A percentile compares a stretch with the other conserved stretches of the same genome.
phyloP scores from a whole-genome alignment of 2,329 filamentous ascomycete genomes.

The Mollisia scopiformis region DNA sequence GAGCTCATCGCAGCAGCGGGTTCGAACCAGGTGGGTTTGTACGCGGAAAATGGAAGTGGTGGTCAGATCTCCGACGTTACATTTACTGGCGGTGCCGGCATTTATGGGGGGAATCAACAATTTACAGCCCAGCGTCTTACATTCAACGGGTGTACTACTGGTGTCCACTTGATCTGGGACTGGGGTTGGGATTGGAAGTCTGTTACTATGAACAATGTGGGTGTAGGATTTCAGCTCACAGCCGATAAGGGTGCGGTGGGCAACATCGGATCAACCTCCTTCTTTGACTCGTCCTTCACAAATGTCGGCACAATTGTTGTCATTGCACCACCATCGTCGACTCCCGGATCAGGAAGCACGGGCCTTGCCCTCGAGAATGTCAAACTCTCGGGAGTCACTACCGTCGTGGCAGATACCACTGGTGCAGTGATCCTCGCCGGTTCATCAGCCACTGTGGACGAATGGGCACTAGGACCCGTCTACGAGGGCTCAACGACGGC shows the following conservation, averaged over 20 bases:
- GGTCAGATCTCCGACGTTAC: conserved; percentile 57
- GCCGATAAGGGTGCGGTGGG: not conserved
- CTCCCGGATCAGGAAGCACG: conserved; percentile 9
- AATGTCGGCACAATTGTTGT: conserved; percentile 6
- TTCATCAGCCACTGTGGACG: not conserved
- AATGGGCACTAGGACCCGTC: conserved; percentile 8
- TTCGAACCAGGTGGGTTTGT: conserved; percentile 8
- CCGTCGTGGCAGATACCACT: conserved; percentile 44
- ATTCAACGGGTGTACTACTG: conserved; percentile 48
- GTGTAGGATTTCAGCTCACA: conserved; percentile 8
- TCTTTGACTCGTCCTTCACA: conserved; percentile 8
- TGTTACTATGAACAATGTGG: conserved; percentile 6
- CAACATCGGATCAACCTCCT: conserved; percentile 9
- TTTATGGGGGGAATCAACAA: conserved; percentile 54
- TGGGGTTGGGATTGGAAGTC: conserved; percentile 56
- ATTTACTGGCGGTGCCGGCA: conserved; percentile 63
- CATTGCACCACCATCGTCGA: not conserved
- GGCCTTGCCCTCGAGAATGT: conserved; percentile 66
- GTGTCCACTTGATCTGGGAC: conserved; percentile 59
- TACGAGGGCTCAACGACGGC: conserved; percentile 9
- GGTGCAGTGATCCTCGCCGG: conserved; percentile 5
- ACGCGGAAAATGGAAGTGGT: conserved; percentile 56
- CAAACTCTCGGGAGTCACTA: conserved; percentile 68
- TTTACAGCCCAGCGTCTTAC: conserved; percentile 59
- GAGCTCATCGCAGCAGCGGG: conserved; percentile 45